A percentile compares a stretch with the other conserved stretches of the same genome.
These are phyloP conservation scores for Cryphonectria parasitica DNA, from an alignment of 2,329 filamentous ascomycete genomes.

Conservation along the genomic window DNA sequence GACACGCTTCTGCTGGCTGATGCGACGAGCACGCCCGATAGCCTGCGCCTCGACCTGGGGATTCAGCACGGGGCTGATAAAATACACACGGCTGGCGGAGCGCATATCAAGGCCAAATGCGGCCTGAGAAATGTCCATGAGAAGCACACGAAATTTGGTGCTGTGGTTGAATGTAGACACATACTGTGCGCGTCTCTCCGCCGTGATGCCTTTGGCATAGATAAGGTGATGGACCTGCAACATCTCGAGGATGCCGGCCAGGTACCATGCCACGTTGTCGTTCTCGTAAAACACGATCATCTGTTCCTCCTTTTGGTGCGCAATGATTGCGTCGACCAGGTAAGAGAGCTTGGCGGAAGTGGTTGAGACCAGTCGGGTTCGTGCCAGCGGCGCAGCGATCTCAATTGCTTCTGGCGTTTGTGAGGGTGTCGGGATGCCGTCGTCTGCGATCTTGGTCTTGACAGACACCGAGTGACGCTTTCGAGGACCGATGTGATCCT, in stretches of 20 bases:
- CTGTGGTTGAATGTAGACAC: constrained; percentile 77
- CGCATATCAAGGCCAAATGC: constrained; percentile 87
- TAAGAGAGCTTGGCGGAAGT: constrained; percentile 88
- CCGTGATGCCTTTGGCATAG: constrained; percentile 67
- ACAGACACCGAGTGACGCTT: constrained; percentile 40
- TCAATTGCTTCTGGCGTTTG: constrained; percentile 28
- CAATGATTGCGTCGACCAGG: constrained; percentile 72
- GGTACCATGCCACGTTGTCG: constrained; percentile 83
- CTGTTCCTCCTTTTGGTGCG: constrained; percentile 74
- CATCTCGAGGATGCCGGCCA: constrained; percentile 81
- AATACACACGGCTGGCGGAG: constrained; percentile 83
- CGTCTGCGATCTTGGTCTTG: constrained; percentile 31
- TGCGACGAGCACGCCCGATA: constrained; percentile 85
- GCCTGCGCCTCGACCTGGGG: constrained; percentile 87
- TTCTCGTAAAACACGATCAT: constrained; percentile 93
- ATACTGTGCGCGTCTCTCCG: constrained; percentile 71
- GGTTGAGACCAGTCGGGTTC: constrained; percentile 73
- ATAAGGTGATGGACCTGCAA: constrained; percentile 65
- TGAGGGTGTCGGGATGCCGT: constrained; percentile 32
- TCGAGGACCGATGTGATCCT: constrained; percentile 39
- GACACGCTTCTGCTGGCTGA: constrained; percentile 79
- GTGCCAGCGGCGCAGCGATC: constrained; percentile 55
- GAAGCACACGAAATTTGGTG: constrained; percentile 70
- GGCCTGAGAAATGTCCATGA: constrained; percentile 91
- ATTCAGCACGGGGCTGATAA: constrained; percentile 85